Percentiles rank a stretch among this genome's conserved stretches.
Evolutionary conservation across 345 rosid genomes (phyloP).

Genomic region (Lumnitzera racemosa): DNA sequence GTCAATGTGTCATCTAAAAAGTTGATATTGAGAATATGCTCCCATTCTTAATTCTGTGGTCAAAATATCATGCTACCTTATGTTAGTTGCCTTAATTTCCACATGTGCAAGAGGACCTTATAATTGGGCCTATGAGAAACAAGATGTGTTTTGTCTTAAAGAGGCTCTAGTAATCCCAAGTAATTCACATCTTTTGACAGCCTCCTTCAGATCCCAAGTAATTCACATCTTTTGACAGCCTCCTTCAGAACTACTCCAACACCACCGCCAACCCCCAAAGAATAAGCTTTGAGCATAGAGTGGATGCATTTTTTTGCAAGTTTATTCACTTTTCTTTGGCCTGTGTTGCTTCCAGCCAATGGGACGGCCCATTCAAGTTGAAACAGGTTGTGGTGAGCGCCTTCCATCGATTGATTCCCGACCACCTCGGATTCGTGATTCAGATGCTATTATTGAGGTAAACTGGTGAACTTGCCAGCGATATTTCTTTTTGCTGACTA

Average conservation of each 20-base stretch:
- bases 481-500: neutral
- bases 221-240: no score
- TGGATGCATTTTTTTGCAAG: neutral
- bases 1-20: no score
- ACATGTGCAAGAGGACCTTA: no score
- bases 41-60: no score
- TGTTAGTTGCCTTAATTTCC: no score
- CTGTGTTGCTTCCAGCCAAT: slow-evolving; percentile 57
- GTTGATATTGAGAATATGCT: no score
- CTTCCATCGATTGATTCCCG: slow-evolving; percentile 84
- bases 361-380: slow-evolving; percentile 97
- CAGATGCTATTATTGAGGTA: slow-evolving; percentile 96
- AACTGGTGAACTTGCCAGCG: neutral
- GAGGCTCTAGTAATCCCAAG: no score
- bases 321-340: neutral
- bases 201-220: neutral
- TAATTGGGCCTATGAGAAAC: no score
- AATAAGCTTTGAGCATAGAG: neutral
- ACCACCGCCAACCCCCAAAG: neutral
- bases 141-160: no score
- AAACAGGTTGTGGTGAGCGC: slow-evolving; percentile 84
- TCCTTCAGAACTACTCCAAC: neutral
- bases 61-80: no score
- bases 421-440: slow-evolving; percentile 81
- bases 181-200: no score